Base-by-base conservation (phyloP, 129 eudicot genomes). In the Heracleum sosnowskyi region DNA sequence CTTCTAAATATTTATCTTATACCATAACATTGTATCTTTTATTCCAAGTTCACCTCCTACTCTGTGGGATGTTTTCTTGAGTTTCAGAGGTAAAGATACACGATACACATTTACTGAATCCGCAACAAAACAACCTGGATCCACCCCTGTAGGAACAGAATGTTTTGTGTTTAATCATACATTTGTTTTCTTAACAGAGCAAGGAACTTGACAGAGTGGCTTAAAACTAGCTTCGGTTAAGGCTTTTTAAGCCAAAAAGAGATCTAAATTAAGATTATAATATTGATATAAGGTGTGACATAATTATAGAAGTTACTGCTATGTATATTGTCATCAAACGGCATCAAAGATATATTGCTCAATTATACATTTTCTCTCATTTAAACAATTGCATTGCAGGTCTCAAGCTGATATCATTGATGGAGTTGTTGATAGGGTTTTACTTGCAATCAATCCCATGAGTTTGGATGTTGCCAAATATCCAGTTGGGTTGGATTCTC, bases 401-500 rank as follows among this genome's bases (percentile, higher is more conserved):
- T 64, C 71, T 64, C 8, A 64, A 64, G 71, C 71, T 3, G 35
- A 64, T 29, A 64, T 64, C 10, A 3, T 64, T 0, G 37, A 64
- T 13, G 39, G 31, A 29, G 39, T 29, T 12, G 39, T 64, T 64
- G 39, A 31, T 64, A 31, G 39, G 71, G 71, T 64, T 64, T 16
- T 64, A 64, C 71, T 64, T 0, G 71, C 7, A 64, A 64, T 64
- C 17, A 64, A 64, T 64, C 71, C 39, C 1, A 31, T 5, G 9
- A 31, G 22, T 29, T 15, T 29, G 71, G 2, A 64, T 64, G 71
- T 64, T 29, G 39, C 71, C 71, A 64, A 2, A 64, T 64, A 64
- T 64, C 71, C 71, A 64, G 71, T 64, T 64, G 71, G 71, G 39
- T 28, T 64, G 10, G 71, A 11, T 29, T 29, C 70, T 63, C 36